Base-by-base conservation (phyloP, 2,329 filamentous ascomycete species). In the Xylaria hypoxylon region DNA sequence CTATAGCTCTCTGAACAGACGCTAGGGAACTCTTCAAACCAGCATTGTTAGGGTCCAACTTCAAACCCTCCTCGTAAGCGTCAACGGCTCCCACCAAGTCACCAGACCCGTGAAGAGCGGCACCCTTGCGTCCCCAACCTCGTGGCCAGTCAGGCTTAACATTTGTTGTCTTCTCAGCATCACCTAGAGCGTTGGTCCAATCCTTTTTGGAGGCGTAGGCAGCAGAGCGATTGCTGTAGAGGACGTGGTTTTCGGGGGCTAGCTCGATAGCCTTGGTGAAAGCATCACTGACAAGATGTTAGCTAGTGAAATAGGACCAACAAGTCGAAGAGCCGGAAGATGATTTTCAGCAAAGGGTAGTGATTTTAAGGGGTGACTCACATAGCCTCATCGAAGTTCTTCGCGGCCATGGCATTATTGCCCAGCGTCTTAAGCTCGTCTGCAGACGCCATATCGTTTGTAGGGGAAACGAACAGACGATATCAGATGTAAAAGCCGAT, bases 111-210 rank as follows among this genome's bases (percentile, higher is more conserved):
- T 97, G 96, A 38, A 94, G 86, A 62, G 96, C 96, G 70, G 94
- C 91, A 72, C 95, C 96, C 80, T 97, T 97, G 68, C 96, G 90
- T 65, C 92, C 91, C 91, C 93, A 97, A 72, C 96, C 96, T 83
- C 98, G 98, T 67, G 93, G 90, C 96, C 96, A 99, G 84, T 98
- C 96, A 13, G 95, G 92, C 86, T 99, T 98, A 79, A 99, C 85
- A 81, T 97, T 89, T 62, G 92, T 96, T 2, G 93, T 96, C 86
- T 97, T 97, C 77, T 90, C 90, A 64, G 96, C 96, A 85, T 99
- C 96, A 70, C 91, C 86, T 28, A 98, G 84, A 22, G 96, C 96
- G 72, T 91, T 87, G 70, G 92, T 84, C 85, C 92, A 99, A 65
- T 98, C 89, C 80, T 90, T 93, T 81, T 97, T 92, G 59, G 96